Evolutionary conservation across 2,329 filamentous ascomycete genomes (phyloP), one percentile per base, ranked within the genome.

Genomic region (Hyphodiscus sp.): DNA sequence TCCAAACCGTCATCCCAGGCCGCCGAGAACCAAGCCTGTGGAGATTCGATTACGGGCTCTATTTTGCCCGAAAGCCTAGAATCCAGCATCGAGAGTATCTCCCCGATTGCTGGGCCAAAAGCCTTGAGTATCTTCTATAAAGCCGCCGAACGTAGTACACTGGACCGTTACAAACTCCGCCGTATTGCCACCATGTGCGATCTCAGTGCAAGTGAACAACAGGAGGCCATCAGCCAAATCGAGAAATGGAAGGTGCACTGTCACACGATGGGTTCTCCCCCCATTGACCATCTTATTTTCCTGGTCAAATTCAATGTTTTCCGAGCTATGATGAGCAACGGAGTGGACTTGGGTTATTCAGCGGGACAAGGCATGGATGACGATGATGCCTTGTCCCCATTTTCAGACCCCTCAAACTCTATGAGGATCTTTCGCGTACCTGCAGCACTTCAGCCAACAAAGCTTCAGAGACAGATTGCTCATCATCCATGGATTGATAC

Each of bases 401-500:
- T 58, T 41, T 33, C 41, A 13, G 20, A 45, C 13, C 45, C 20
- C 9, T 15, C 23, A 15, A 10, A 23, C 18, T 15, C 45, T 15
- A 20, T 15, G n/a, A 23, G 30, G 13, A 15, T 23, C 15, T 4
- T 20, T 13, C n/a, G 20, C 15, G 5, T 47, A 11, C 45, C 45
- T 29, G 16, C 13, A 33, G 26, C 20, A 42, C 55, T 57, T 11
- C 52, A 30, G 11, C 55, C 55, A 38, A 57, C 55, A 8, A 1
- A 19, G 5, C 15, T 67, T 11, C 69, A 71, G 53, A 54, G 57
- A 45, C 46, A 56, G 1, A 58, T 62, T 1, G 43, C 54, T 1
- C 69, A 72, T 45, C 68, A 69, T 38, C 68, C 68, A 1, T 72
- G 70, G 67, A 49, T 71, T 11, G 69, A 71, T 53, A 54, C 71